phyloP scores from a whole-genome alignment of 2,329 filamentous ascomycete species.

The Ophiostoma triangulosporum region DNA sequence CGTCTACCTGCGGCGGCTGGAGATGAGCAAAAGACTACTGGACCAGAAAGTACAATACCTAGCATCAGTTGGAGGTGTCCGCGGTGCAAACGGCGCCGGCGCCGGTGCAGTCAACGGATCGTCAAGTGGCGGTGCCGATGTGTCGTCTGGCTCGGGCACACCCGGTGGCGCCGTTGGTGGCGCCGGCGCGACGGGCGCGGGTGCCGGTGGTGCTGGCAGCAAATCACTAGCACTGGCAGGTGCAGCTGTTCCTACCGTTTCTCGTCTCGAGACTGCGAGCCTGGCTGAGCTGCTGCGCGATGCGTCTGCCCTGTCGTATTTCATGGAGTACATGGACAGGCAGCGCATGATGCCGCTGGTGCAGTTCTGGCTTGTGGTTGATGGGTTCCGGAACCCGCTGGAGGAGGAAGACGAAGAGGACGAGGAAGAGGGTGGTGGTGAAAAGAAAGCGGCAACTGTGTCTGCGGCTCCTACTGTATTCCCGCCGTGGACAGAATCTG shows the following conservation, averaged over 20 bases:
- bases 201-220: conserved; percentile 14
- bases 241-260: conserved; percentile 26
- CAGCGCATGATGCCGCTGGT: conserved; percentile 76
- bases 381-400: conserved; percentile 86
- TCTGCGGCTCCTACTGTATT: conserved; percentile 38
- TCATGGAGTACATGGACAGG: conserved; percentile 99
- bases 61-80: conserved; percentile 31
- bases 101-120: not conserved
- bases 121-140: not conserved
- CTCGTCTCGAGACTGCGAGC: conserved; percentile 59
- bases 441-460: conserved; percentile 31
- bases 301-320: conserved; percentile 83
- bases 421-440: conserved; percentile 50
- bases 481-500: conserved; percentile 62
- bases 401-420: conserved; percentile 74
- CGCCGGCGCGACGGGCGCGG: not conserved
- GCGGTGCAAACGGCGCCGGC: not conserved
- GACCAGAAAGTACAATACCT: conserved; percentile 82
- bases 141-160: not conserved
- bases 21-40: conserved; percentile 79
- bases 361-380: conserved; percentile 97
- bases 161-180: not conserved
- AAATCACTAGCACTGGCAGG: not conserved
- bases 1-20: conserved; percentile 74
- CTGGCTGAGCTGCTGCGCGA: conserved; percentile 80